Percentiles rank a stretch among this genome's conserved stretches.
Conservation (phyloP, 768 basidiomycete genomes). For the Coprinellus aureogranulatus region DNA sequence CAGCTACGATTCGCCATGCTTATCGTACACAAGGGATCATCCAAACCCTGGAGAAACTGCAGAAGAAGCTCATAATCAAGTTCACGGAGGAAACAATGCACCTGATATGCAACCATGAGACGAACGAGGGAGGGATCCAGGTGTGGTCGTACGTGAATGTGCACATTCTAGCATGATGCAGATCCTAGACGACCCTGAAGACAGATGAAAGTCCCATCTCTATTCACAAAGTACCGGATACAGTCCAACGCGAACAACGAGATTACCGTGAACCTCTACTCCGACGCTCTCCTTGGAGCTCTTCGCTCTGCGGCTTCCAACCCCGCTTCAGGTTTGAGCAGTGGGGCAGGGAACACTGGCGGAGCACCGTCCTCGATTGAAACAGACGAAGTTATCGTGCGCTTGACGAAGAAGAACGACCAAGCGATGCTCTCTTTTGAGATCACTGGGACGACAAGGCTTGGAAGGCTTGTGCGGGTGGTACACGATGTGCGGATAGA, state of each 20-base stretch:
- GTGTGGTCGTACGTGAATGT: conserved; percentile 62
- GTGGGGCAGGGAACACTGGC: background rate
- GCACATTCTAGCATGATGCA: background rate
- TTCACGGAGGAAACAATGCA: conserved; percentile 73
- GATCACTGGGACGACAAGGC: conserved; percentile 62
- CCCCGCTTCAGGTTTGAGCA: conserved; percentile 19
- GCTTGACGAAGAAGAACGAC: conserved; percentile 83
- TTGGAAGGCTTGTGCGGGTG: conserved; percentile 62
- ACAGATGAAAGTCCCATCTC: conserved; percentile 61
- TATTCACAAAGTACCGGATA: conserved; percentile 79
- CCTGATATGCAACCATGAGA: conserved; percentile 80
- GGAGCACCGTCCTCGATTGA: conserved; percentile 33
- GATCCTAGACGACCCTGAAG: conserved; percentile 26
- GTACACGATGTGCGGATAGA: conserved; percentile 82
- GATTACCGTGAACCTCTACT: conserved; percentile 70
- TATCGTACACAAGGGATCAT: conserved; percentile 54
- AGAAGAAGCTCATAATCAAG: conserved; percentile 81
- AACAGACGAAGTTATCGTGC: conserved; percentile 71
- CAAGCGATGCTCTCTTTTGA: conserved; percentile 77
- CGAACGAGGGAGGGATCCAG: conserved; percentile 80
- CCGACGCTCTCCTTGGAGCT: conserved; percentile 73
- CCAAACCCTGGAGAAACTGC: conserved; percentile 78
- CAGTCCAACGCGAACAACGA: conserved; percentile 83
- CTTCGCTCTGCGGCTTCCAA: conserved; percentile 63
- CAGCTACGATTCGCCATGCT: background rate